phyloP scores from a whole-genome alignment of 148 eudicot species.

The Camellia japonica region DNA sequence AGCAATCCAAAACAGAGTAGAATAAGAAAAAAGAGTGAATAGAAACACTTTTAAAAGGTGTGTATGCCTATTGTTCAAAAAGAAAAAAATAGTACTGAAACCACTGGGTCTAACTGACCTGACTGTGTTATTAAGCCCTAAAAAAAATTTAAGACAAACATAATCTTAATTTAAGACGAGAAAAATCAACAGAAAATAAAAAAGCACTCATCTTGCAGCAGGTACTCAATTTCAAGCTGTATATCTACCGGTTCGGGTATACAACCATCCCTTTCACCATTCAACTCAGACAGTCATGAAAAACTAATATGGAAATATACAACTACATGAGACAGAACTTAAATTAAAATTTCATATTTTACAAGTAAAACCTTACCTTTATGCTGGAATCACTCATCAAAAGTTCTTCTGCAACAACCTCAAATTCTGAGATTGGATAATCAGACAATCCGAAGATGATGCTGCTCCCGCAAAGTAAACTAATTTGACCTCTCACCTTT shows the following conservation, averaged over 20 bases:
- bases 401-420: slow-evolving; percentile 87
- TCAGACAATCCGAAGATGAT: slow-evolving; percentile 71
- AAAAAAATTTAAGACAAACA: no score
- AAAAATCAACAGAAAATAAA: not conserved
- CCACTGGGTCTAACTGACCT: no score
- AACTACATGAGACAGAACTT: not conserved
- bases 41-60: no score
- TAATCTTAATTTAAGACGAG: not conserved
- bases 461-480: slow-evolving; percentile 59
- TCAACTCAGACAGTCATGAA: not conserved
- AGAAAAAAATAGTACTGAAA: no score
- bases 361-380: slow-evolving; percentile 42
- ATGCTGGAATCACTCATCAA: slow-evolving; percentile 76
- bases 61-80: no score
- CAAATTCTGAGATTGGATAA: slow-evolving; percentile 75
- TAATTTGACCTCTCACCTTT: slow-evolving; percentile 87
- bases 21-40: no score
- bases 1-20: no score
- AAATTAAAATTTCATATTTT: slow-evolving; percentile 1
- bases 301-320: slow-evolving; percentile 2
- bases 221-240: not conserved
- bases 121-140: no score
- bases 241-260: not conserved
- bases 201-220: not conserved
- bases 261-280: not conserved